Base-by-base conservation (phyloP, 345 rosid species). In the Sapria himalayana region DNA sequence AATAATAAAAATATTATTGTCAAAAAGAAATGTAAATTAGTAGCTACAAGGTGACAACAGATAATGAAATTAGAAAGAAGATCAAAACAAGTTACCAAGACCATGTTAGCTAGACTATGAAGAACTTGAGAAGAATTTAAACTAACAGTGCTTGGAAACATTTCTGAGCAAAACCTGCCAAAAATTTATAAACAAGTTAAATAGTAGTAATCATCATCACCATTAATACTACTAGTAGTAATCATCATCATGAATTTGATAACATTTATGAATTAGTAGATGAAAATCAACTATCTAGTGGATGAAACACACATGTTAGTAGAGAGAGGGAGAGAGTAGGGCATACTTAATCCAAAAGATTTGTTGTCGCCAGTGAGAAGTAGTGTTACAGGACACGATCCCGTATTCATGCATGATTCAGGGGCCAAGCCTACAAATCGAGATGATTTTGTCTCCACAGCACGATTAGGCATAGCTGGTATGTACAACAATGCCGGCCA, bases 401-500 rank as follows among this genome's bases (percentile, higher is more conserved):
- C 84, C 2, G 61, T 57, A 0, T 21, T 37, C 63, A 79, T 67
- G 68, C 99, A 91, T 21, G 86, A 69, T 15, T 64, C 71, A 53
- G 59, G 37, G n/a, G 68, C 78, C 44, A 82, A 60, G 61, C 55
- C 77, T 6, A 40, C 11, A 40, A 38, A 51, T 1, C 73, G 51
- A 27, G 63, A 4, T 37, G 45, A 38, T 53, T 59, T 52, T 8
- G 60, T 37, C 50, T 57, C 61, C 45, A 71, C 92, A 3, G 70
- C 85, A 10, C 95, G 86, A 25, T 52, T 67, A 15, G 71, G 45
- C 15, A 81, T 70, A 27, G 37, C 65, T 4, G 98, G 94, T 32
- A 76, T 49, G 39, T 68, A 94, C 29, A 81, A 50, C 25, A 86
- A 10, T n/a, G 91, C 78, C 42, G 97, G 93, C 94, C 91, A 81